Base-by-base conservation (phyloP, 2,329 filamentous ascomycete genomes). In the Diaporthe capsici region DNA sequence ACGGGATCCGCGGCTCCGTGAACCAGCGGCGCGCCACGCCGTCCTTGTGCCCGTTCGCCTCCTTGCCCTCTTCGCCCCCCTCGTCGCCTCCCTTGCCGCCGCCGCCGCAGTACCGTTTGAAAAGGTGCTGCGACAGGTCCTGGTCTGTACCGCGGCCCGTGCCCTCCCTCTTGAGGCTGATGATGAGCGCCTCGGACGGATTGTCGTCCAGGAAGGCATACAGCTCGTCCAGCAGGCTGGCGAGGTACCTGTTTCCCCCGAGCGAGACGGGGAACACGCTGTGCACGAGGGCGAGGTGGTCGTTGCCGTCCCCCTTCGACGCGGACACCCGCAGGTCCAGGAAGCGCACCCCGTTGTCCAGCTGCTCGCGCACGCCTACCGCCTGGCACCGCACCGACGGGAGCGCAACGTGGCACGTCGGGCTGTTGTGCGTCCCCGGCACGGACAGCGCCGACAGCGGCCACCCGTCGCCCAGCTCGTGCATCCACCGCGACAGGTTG, bases 351-450 rank as follows among this genome's bases (percentile, higher is more conserved):
- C 97, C 97, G 82, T 98, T 96, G 74, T 92, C 88, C 39, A 99
- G 91, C 84, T 99, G 97, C 72, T 93, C 91, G 67, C 88, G 87
- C 7, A 97, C 89, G 76, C 91, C 88, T 25, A 96, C 95, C 47
- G 94, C 93, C 85, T 99, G 97, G 84, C 97, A 98, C 53, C 97
- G 94, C 51, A 98, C 97, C 1, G 95, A 98, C 1, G 97, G 97
- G 7, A 98, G 90, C 17, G 97, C 96, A 67, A 91, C 90, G 87
- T 97, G 90, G 85, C 91, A 93, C 13, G 96, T 97, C 9, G 97
- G 95, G 25, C 94, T 95, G 86, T 99, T 98, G 87, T 99, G 97
- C 0, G 97, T 98, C 78, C 97, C 97, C 0, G 97, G 97, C 77
- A 98, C 97, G 68, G 94, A 97, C 68, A 99, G 91, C 3, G 93